These are phyloP conservation scores for Helianthus tuberosus DNA, from an alignment of 129 eudicot species.

Conservation along the genomic window DNA sequence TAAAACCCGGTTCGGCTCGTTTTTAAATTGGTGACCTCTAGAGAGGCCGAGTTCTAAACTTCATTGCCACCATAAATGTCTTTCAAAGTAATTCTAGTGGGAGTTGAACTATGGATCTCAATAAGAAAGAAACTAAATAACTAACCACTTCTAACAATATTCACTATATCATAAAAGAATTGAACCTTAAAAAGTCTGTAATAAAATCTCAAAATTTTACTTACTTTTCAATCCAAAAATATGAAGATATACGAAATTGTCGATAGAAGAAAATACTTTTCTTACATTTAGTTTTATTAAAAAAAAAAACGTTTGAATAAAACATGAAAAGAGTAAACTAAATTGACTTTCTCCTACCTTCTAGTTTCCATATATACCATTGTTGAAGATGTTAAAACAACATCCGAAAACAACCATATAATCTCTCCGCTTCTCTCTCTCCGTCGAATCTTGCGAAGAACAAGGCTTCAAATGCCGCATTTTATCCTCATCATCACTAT, in stretches of 20 bases:
- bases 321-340: not conserved
- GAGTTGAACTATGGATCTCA: too few relatives aligned
- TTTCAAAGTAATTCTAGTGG: too few relatives aligned
- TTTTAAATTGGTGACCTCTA: too few relatives aligned
- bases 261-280: too few relatives aligned
- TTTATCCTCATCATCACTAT: slow-evolving; percentile 14
- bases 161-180: too few relatives aligned
- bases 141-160: too few relatives aligned
- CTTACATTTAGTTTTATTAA: not conserved
- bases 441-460: slow-evolving; percentile 30
- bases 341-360: not conserved
- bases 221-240: not conserved
- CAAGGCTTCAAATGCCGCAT: slow-evolving; percentile 37
- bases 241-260: too few relatives aligned
- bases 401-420: slow-evolving; percentile 1
- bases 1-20: too few relatives aligned
- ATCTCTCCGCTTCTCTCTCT: slow-evolving; percentile 34
- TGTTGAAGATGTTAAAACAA: slow-evolving; percentile 12
- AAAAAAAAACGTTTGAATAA: not conserved
- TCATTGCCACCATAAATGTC: too few relatives aligned
- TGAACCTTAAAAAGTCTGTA: not conserved
- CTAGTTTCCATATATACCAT: not conserved
- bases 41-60: too few relatives aligned
- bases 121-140: too few relatives aligned
- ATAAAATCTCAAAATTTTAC: not conserved